Evolutionary conservation across 2,329 filamentous ascomycete species (phyloP).

Genomic region (Lasiodiplodia sp.): DNA sequence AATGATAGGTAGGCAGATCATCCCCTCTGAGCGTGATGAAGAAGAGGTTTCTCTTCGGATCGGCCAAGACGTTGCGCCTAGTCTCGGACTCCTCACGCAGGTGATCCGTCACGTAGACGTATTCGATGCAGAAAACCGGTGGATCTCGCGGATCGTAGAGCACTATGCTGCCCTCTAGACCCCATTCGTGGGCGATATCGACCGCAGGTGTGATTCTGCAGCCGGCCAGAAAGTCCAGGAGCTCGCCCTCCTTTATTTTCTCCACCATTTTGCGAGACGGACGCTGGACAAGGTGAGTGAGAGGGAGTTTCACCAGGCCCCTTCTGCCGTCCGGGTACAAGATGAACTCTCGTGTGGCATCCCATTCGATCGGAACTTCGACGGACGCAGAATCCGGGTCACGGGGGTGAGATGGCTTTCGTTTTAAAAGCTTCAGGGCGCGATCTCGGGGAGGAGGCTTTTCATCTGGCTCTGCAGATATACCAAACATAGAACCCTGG

Average conservation of each 20-base stretch:
- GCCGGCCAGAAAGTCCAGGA: neutral
- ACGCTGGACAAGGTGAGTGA: neutral
- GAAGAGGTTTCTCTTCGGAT: conserved; percentile 12
- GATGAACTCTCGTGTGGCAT: neutral
- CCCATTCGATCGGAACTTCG: conserved; percentile 3
- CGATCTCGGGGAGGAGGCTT: neutral
- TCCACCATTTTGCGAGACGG: neutral
- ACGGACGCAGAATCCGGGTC: neutral
- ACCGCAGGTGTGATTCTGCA: neutral
- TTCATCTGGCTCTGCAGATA: neutral
- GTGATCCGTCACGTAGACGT: conserved; percentile 10
- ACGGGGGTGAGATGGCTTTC: neutral
- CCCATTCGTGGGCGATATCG: conserved; percentile 5
- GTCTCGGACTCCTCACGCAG: neutral
- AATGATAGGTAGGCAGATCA: conserved; percentile 19
- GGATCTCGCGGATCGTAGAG: conserved; percentile 5
- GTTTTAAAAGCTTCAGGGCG: neutral
- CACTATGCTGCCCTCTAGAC: neutral
- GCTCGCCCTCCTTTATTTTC: neutral
- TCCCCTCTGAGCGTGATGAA: conserved; percentile 17
- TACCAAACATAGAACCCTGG: neutral
- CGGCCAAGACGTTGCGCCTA: neutral
- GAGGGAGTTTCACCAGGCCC: neutral
- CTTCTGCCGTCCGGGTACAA: neutral
- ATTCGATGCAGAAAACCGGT: neutral